phyloP scores from a whole-genome alignment of 257 asterid genomes.

The Avicennia marina region DNA sequence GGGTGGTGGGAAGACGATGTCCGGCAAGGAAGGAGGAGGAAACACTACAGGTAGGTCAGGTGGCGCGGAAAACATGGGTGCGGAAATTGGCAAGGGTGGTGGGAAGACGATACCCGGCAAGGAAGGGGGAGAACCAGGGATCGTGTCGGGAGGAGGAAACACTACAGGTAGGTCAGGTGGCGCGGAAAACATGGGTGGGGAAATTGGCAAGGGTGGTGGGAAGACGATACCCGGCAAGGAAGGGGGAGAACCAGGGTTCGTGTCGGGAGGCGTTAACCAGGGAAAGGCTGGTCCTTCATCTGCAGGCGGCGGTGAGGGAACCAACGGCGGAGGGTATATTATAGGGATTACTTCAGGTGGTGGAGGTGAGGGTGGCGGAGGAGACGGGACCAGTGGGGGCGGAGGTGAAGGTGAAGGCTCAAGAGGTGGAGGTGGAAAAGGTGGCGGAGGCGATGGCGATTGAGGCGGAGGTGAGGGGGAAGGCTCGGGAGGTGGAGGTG shows the following conservation, averaged over 20 bases:
- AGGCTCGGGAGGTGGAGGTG: conserved; percentile 32
- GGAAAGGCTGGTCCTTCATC: conserved; percentile 27
- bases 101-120: conserved; percentile 29
- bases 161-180: conserved; percentile 12
- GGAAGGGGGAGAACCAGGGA: conserved; percentile 22
- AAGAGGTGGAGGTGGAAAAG: neutral
- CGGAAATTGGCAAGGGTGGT: conserved; percentile 26
- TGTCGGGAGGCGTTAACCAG: conserved; percentile 27
- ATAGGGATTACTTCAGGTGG: neutral
- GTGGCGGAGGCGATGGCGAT: neutral
- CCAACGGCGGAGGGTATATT: neutral
- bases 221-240: neutral
- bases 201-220: neutral
- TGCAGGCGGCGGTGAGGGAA: neutral
- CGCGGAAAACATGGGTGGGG: neutral
- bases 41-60: conserved; percentile 8
- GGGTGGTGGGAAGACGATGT: conserved; percentile 32
- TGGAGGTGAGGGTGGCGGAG: neutral
- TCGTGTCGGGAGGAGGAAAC: neutral
- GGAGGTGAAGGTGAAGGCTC: too few relatives aligned
- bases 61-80: neutral
- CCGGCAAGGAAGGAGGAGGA: conserved; percentile 11
- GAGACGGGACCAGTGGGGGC: neutral
- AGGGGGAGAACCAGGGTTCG: neutral
- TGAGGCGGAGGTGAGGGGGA: conserved; percentile 11